phyloP scores from a whole-genome alignment of 2,329 filamentous ascomycete genomes.

The Aaosphaeria arxii region DNA sequence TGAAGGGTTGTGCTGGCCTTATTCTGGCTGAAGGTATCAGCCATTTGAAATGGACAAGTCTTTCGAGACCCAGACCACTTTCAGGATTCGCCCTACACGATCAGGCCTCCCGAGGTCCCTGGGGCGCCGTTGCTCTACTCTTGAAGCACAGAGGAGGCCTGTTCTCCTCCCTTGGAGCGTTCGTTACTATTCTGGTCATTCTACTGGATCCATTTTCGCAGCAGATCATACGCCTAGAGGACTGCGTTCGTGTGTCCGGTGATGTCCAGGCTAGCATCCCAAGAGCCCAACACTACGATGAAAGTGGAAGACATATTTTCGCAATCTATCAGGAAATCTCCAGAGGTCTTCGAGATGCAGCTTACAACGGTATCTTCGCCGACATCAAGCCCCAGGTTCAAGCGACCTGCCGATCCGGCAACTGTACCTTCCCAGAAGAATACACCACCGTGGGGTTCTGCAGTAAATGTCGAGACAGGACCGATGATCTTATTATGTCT shows the following conservation, averaged over 20 bases:
- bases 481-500: background rate
- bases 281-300: background rate
- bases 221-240: background rate
- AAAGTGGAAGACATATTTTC: too few species aligned
- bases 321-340: background rate
- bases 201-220: background rate
- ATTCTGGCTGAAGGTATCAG: slow-evolving; percentile 10
- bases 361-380: background rate
- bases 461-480: slow-evolving; percentile 5
- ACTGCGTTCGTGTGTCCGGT: background rate
- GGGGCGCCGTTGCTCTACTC: background rate
- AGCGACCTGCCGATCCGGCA: slow-evolving; percentile 6
- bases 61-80: slow-evolving; percentile 2
- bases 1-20: slow-evolving; percentile 7
- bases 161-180: background rate
- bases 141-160: background rate
- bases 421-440: slow-evolving; percentile 8
- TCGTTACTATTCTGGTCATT: background rate
- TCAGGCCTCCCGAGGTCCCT: background rate
- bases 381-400: slow-evolving; percentile 3
- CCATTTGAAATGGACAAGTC: slow-evolving; percentile 10
- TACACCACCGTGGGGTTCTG: slow-evolving; percentile 9
- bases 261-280: background rate
- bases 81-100: slow-evolving; percentile 1
- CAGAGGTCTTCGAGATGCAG: background rate